phyloP scores from a whole-genome alignment of 148 eudicot genomes.

The Chenopodium suecicum region DNA sequence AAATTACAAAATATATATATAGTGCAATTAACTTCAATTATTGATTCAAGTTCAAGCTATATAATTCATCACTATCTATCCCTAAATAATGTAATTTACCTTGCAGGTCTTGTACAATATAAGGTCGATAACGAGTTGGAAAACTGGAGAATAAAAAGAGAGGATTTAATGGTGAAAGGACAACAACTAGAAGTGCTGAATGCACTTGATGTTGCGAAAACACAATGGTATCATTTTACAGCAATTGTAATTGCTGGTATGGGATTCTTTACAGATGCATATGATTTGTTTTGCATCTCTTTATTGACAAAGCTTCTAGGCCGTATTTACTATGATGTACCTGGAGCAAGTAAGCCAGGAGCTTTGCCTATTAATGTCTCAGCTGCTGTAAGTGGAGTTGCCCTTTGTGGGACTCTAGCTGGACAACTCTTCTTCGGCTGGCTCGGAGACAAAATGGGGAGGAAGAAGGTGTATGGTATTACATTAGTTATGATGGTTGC shows the following conservation, averaged over 20 bases:
- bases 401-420: slow-evolving; percentile 53
- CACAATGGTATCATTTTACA: slow-evolving; percentile 60
- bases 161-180: slow-evolving; percentile 29
- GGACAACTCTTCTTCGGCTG: slow-evolving; percentile 66
- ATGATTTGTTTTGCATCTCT: slow-evolving; percentile 58
- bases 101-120: background rate
- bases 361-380: slow-evolving; percentile 45
- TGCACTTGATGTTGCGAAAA: slow-evolving; percentile 57
- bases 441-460: slow-evolving; percentile 70
- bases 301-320: slow-evolving; percentile 56
- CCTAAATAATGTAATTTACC: background rate
- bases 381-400: slow-evolving; percentile 55
- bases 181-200: slow-evolving; percentile 43
- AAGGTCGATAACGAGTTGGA: background rate
- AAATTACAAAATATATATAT: too few species aligned
- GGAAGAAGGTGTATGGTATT: slow-evolving; percentile 59
- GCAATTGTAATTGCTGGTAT: slow-evolving; percentile 62
- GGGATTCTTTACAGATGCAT: slow-evolving; percentile 77
- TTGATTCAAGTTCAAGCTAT: too few species aligned
- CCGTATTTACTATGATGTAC: slow-evolving; percentile 48
- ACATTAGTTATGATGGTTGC: slow-evolving; percentile 46
- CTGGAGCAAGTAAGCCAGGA: slow-evolving; percentile 33
- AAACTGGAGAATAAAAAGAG: background rate
- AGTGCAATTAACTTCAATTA: too few species aligned
- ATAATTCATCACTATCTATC: too few species aligned